phyloP scores from a whole-genome alignment of 192 early-diverging fungal genomes.

The Umbelopsis ramanniana region DNA sequence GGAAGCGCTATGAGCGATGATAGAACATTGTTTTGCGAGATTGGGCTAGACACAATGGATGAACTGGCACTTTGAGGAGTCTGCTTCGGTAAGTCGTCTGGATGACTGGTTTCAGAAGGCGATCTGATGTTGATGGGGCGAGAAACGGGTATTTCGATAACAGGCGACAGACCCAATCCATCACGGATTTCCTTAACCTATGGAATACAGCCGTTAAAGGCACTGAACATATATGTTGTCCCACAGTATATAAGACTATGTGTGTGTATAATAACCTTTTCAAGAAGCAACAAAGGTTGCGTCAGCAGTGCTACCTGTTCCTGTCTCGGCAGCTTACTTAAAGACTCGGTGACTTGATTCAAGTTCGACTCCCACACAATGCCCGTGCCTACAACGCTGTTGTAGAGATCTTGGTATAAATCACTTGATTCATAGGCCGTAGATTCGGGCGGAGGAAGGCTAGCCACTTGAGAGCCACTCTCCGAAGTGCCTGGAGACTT shows the following conservation, averaged over 20 bases:
- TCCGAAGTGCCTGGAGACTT: background rate
- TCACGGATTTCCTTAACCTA: background rate
- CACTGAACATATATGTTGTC: background rate
- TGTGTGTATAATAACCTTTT: background rate
- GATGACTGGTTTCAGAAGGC: background rate
- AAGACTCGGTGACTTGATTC: background rate
- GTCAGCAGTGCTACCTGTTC: background rate
- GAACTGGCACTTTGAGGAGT: background rate
- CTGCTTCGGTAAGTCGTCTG: background rate
- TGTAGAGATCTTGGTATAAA: slow-evolving; percentile 7
- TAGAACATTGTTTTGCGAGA: background rate
- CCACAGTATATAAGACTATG: background rate
- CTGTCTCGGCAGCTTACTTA: background rate
- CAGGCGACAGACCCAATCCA: background rate
- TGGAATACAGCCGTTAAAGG: background rate
- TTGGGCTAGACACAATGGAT: background rate
- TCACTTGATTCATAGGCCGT: background rate
- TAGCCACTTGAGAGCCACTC: background rate
- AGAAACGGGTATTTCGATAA: slow-evolving; percentile 1
- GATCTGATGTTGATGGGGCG: background rate
- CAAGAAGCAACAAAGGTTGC: background rate
- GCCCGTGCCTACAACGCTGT: background rate
- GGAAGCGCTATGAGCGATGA: background rate
- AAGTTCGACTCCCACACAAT: slow-evolving; percentile 12
- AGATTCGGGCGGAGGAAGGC: background rate